Evolutionary conservation across 805 yeast species (phyloP), one percentile per base, ranked within the genome.

Genomic region (Candida golubevii): DNA sequence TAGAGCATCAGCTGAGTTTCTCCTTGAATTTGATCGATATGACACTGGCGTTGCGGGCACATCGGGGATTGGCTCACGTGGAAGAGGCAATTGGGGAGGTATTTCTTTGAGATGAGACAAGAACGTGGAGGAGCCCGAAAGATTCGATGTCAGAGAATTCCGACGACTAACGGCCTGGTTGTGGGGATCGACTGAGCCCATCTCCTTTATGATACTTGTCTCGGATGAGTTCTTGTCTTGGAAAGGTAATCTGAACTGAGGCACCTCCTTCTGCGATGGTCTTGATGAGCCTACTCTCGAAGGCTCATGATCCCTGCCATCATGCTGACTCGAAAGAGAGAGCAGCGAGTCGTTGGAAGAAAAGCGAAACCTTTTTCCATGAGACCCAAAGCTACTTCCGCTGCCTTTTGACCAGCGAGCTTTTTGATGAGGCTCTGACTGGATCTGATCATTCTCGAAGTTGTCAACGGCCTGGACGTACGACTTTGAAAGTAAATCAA

Each of bases 181-280:
- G 39, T 58, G 63, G 2, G 66, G 67, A 35, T 63, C 69, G 10
- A 60, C 46, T 7, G 61, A 49, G 8, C 57, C 51, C 18, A 33
- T 39, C 4, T 52, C 56, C 12, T 38, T 39, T 28, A 48, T 41
- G 23, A 30, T 23, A 10, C 45, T 35, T n/a, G 46, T 33, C 7
- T 44, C 23, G 7, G 42, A 26, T 3, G 49, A 36, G 26, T 33
- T 32, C 11, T 43, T 44, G 1, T 82, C 86, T 57, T 82, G 88
- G 57, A 84, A 85, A 0, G 91, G 91, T 12, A 80, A 67, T 56
- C 93, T 71, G 58, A 85, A 85, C 38, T 67, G 74, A 2, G 85
- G 85, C 1, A 72, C 66, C 6, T 69, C 77, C 27, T 66, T 57
- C n/a, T 65, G 60, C 14, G 55, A 55, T 27, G 59, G 56, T 28